Evolutionary conservation across 1,284 basidiomycete genomes (phyloP), one percentile per base, ranked within the genome.

Genomic region (Kalmanozyma brasiliensis): DNA sequence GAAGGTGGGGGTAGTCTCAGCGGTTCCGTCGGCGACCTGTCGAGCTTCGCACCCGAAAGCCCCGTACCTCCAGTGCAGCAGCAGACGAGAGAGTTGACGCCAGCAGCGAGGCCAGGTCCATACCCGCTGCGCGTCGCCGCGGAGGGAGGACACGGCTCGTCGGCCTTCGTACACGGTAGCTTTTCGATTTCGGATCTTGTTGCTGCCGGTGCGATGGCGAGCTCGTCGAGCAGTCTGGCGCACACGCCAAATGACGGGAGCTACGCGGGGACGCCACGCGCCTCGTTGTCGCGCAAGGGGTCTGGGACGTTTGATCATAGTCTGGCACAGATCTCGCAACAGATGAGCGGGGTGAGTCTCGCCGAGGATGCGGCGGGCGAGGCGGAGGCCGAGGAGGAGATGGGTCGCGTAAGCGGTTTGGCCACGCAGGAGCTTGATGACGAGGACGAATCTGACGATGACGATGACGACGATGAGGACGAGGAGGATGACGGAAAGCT

Each of bases 121-220:
- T 45, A 58, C 34, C 69, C 61, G 14, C 47, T 61, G 2, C 60
- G 49, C 6, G 41, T 26, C 8, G 52, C n/a, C 14, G 42, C 49
- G 22, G 64, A 59, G 20, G 51, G 43, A 2, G 34, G 14, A 1
- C 23, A 26, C 10, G 40, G 34, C 8, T 61, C 62, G 13, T 52
- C 53, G 1, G 69, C 69, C 0, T 68, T 72, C 23, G 49, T 67
- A 4, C 60, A 67, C 46, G 69, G 64, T 17, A 52, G 33, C 34
- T 80, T 80, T 30, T 77, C 74, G 19, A 80, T 80, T 52, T 73
- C 79, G 1, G 78, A 79, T 45, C 65, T 80, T 6, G 79, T 79
- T 11, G 70, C 73, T 32, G 75, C 74, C 3, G 75, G 74, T 8
- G 66, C 67, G 3, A 69, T 63, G 64, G 70, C 58, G 3, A 45